phyloP scores from a whole-genome alignment of 2,329 filamentous ascomycete genomes.

The Penicillium brevicompactum region DNA sequence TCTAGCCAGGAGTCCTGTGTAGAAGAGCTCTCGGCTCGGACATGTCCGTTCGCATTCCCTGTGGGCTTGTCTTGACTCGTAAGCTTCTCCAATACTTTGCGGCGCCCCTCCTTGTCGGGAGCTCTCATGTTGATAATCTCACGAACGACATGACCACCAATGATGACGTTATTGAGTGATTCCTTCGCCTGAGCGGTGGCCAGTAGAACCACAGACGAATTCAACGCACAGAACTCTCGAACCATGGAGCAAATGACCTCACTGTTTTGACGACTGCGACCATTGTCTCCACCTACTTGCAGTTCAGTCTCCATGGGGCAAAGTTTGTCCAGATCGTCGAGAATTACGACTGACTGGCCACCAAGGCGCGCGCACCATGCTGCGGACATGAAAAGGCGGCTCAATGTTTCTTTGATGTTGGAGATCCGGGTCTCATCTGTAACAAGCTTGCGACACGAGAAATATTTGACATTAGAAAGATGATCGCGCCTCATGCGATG shows the following conservation, averaged over 20 bases:
- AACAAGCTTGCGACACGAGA: constrained; percentile 81
- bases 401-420: constrained; percentile 86
- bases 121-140: constrained; percentile 90
- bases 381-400: constrained; percentile 81
- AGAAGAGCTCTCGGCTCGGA: constrained; percentile 37
- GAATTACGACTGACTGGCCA: constrained; percentile 78
- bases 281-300: constrained; percentile 90
- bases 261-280: constrained; percentile 86
- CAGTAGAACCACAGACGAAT: constrained; percentile 80
- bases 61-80: constrained; percentile 52
- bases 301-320: constrained; percentile 94
- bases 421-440: constrained; percentile 89
- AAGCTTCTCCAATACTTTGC: constrained; percentile 80
- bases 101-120: constrained; percentile 85
- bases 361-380: constrained; percentile 89
- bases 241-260: constrained; percentile 84
- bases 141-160: constrained; percentile 87
- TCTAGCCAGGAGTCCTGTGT: constrained; percentile 74
- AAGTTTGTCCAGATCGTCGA: constrained; percentile 91
- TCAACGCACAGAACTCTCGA: constrained; percentile 77
- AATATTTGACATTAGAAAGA: constrained; percentile 81
- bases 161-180: constrained; percentile 82
- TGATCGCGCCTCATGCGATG: constrained; percentile 70
- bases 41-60: constrained; percentile 46
- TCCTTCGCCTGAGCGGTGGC: constrained; percentile 94